Base-by-base conservation (phyloP, 2,329 filamentous ascomycete species). In the Pleurostoma richardsiae region DNA sequence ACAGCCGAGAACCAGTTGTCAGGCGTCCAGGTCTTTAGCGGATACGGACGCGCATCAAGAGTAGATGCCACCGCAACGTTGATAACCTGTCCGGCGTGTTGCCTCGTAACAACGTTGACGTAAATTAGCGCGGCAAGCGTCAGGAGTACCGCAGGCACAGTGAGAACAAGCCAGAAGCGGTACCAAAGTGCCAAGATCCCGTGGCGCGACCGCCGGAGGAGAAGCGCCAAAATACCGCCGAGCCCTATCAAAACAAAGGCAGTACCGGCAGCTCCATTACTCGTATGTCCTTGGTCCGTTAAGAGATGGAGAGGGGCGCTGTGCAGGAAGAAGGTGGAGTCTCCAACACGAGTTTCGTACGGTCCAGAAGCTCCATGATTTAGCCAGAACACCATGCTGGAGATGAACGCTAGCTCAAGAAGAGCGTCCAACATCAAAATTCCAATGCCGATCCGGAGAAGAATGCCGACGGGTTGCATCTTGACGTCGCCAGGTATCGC, bases 231-330 rank as follows among this genome's bases (percentile, higher is more conserved):
- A 11, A 59, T 48, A 28, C 67, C 66, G 7, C 57, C 59, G n/a
- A 63, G 43, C 4, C 60, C 62, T 42, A 68, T 56, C 2, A 68
- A 46, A 2, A 69, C 52, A 30, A 70, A 54, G 1, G 61, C 65
- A 2, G 63, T 67, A 4, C 64, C 66, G 6, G 63, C 63, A 2
- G 72, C 71, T 29, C 62, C 65, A 38, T 72, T 69, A 44, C 63
- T 64, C 29, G 69, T 69, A 48, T 73, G 61, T 10, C 70, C 69
- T 40, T 69, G 66, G 49, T 70, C 56, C 40, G 66, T 58, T 47
- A 74, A 54, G 10, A 69, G 47, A 39, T 60, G 36, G 4, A 48
- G 44, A 2, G 68, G 67, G 3, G 56, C 47, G 40, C 64, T 64
- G 7, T 53, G 44, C 8, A 71, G 50, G 3, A 45, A 42, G 45